Evolutionary conservation across 1,284 basidiomycete species (phyloP).

Genomic region (Apiotrichum brassicae): DNA sequence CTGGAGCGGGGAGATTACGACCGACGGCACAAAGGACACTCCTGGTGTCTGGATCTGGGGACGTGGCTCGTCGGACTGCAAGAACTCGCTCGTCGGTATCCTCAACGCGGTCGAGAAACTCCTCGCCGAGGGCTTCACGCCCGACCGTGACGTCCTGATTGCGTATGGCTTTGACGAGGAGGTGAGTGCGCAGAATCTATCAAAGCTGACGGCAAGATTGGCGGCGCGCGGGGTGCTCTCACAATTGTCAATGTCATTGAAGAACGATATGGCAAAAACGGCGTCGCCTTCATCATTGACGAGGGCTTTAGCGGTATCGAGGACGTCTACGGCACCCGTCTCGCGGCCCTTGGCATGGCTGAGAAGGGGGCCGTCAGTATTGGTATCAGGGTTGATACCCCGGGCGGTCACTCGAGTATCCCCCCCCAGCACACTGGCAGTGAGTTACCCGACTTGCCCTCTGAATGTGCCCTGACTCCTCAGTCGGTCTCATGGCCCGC

Average conservation of each 20-base stretch:
- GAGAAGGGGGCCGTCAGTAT: conserved; percentile 49
- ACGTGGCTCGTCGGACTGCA: conserved; percentile 49
- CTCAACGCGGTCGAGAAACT: conserved; percentile 51
- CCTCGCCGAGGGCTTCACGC: conserved; percentile 47
- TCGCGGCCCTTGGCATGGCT: conserved; percentile 48
- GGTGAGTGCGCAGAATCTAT: conserved; percentile 15
- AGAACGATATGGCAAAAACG: conserved; percentile 44
- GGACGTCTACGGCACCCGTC: conserved; percentile 33
- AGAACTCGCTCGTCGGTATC: conserved; percentile 49
- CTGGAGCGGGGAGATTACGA: conserved; percentile 49
- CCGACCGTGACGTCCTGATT: conserved; percentile 48
- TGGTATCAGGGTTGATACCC: conserved; percentile 40
- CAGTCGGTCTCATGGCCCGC: conserved; percentile 46
- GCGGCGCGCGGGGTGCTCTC: conserved; percentile 43
- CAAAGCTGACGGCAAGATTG: conserved; percentile 25
- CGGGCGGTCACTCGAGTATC: conserved; percentile 44
- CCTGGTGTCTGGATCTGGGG: conserved; percentile 52
- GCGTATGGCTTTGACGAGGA: conserved; percentile 55
- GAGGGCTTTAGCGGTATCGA: conserved; percentile 48
- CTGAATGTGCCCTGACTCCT: neutral
- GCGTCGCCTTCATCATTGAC: conserved; percentile 49
- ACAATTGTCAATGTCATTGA: conserved; percentile 37
- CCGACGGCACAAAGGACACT: conserved; percentile 31
- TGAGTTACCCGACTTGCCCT: conserved; percentile 20
- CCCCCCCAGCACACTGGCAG: conserved; percentile 46